These are phyloP conservation scores for Trichoderma lentiforme DNA, from an alignment of 2,329 filamentous ascomycete species.

Conservation along the genomic window DNA sequence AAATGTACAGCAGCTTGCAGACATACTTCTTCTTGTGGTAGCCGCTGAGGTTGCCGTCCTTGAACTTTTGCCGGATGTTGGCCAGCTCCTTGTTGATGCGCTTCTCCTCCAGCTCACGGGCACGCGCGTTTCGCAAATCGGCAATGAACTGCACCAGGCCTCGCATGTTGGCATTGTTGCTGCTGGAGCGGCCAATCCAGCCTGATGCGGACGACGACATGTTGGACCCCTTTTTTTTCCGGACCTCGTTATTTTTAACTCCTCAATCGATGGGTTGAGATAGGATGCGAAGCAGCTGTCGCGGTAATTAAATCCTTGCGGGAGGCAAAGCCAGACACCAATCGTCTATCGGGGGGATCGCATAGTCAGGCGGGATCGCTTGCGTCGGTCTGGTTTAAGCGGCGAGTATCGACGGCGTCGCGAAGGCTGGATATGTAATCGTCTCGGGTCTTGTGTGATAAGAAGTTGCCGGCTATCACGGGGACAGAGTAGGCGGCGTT, in stretches of 20 bases:
- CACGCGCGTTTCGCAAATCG: conserved; percentile 89
- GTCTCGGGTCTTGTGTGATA: background rate
- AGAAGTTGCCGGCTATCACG: background rate
- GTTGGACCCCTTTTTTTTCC: conserved; percentile 23
- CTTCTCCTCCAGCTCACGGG: conserved; percentile 95
- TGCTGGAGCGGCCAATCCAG: conserved; percentile 64
- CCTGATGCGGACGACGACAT: conserved; percentile 58
- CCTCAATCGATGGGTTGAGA: background rate
- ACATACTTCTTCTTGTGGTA: conserved; percentile 99
- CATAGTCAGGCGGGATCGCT: conserved; percentile 30
- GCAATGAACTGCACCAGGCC: conserved; percentile 98
- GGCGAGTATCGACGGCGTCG: conserved; percentile 28
- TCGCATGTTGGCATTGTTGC: conserved; percentile 65
- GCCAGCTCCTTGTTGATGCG: conserved; percentile 99
- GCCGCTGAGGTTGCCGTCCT: conserved; percentile 87
- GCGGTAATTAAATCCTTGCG: conserved; percentile 7
- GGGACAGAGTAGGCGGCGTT: background rate
- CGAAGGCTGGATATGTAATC: conserved; percentile 14
- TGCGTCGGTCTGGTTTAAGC: conserved; percentile 24
- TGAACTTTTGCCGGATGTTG: conserved; percentile 98
- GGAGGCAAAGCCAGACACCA: conserved; percentile 24
- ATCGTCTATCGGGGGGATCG: conserved; percentile 30
- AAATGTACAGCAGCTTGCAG: conserved; percentile 99
- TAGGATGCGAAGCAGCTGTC: background rate
- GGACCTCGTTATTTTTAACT: background rate